These are phyloP conservation scores for Adansonia rubrostipa DNA, from an alignment of 441 rosid species.

Conservation along the genomic window DNA sequence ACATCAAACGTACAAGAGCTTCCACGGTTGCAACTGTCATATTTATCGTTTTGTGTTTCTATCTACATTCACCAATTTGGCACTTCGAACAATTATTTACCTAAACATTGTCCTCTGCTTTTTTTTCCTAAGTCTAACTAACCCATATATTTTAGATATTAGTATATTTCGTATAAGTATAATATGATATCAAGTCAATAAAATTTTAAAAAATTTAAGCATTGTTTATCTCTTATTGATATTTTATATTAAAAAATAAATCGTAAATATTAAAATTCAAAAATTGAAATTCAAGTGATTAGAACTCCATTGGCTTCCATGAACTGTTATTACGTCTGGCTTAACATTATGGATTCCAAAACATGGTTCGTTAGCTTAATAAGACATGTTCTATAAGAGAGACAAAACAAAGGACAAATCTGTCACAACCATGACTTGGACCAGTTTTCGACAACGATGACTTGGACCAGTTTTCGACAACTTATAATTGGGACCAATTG, in stretches of 20 bases:
- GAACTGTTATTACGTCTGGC: background rate
- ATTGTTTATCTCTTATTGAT: background rate
- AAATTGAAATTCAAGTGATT: background rate
- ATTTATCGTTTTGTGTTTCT: slow-evolving; percentile 14
- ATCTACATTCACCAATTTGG: background rate
- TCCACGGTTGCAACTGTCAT: slow-evolving; percentile 20
- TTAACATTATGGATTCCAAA: slow-evolving; percentile 11
- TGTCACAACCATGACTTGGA: too few relatives aligned
- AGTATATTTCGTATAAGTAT: background rate
- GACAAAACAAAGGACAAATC: background rate
- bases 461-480: slow-evolving; percentile 24
- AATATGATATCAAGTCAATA: background rate
- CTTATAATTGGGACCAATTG: slow-evolving; percentile 32
- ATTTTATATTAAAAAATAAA: too few relatives aligned
- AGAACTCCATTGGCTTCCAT: background rate
- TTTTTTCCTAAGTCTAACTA: background rate
- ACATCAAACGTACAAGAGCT: background rate
- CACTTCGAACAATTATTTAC: slow-evolving; percentile 4
- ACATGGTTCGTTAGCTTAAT: background rate
- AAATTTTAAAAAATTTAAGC: background rate
- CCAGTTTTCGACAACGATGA: slow-evolving; percentile 4
- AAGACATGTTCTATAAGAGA: background rate
- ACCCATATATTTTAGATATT: background rate
- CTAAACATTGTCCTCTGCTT: background rate
- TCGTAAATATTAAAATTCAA: too few relatives aligned